phyloP scores from a whole-genome alignment of 768 basidiomycete genomes.

The Gymnopilus junonius region DNA sequence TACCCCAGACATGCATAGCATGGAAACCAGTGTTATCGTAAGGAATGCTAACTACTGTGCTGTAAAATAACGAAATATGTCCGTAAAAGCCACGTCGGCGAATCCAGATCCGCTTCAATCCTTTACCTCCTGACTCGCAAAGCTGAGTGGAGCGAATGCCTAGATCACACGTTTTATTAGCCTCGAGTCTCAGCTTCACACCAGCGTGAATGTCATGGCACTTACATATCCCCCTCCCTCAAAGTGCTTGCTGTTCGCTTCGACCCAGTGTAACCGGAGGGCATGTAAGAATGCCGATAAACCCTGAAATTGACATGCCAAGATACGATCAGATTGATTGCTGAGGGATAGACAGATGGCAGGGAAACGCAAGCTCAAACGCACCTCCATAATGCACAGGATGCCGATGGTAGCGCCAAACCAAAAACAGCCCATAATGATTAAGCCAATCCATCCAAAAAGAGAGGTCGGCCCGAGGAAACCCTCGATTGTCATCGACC shows the following conservation, averaged over 20 bases:
- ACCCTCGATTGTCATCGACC: slow-evolving; percentile 80
- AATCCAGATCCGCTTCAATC: slow-evolving; percentile 30
- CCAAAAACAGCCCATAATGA: slow-evolving; percentile 72
- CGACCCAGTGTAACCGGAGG: slow-evolving; percentile 96
- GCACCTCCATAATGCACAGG: slow-evolving; percentile 95
- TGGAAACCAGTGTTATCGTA: slow-evolving; percentile 11
- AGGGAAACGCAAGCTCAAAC: slow-evolving; percentile 33
- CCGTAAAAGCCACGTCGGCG: slow-evolving; percentile 4
- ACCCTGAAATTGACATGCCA: slow-evolving; percentile 53
- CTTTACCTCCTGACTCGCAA: slow-evolving; percentile 43
- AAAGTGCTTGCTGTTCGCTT: slow-evolving; percentile 96
- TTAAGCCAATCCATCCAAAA: slow-evolving; percentile 58
- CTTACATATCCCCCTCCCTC: slow-evolving; percentile 88
- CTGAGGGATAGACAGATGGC: slow-evolving; percentile 12
- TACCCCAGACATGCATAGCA: slow-evolving; percentile 5
- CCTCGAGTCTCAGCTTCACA: slow-evolving; percentile 24
- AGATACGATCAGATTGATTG: slow-evolving; percentile 11
- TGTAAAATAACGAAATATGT: slow-evolving; percentile 8
- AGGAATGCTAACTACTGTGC: slow-evolving; percentile 1
- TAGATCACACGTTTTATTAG: slow-evolving; percentile 29
- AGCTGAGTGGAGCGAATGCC: slow-evolving; percentile 55
- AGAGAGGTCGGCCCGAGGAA: slow-evolving; percentile 67
- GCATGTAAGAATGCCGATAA: slow-evolving; percentile 96
- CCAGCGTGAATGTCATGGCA: slow-evolving; percentile 25
- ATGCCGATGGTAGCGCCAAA: slow-evolving; percentile 75